phyloP scores from a whole-genome alignment of 2,329 filamentous ascomycete species.

The Penicillium sp. region DNA sequence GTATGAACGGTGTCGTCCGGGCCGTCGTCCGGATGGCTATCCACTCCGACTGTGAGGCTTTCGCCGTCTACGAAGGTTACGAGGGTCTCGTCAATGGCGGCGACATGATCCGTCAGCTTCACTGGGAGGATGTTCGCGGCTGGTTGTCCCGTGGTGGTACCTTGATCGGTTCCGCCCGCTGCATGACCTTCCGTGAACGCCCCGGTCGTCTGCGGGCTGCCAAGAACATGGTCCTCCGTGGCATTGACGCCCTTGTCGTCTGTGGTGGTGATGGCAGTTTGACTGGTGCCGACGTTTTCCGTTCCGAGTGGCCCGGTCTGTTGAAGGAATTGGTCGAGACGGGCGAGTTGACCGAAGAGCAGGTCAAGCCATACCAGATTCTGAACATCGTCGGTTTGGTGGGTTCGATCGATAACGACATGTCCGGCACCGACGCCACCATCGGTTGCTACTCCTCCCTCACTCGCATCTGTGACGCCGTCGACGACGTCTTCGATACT shows the following conservation, averaged over 20 bases:
- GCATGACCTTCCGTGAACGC: conserved; percentile 84
- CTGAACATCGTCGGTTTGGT: conserved; percentile 95
- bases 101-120: conserved; percentile 75
- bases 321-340: conserved; percentile 72
- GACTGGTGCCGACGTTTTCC: conserved; percentile 89
- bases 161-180: conserved; percentile 87
- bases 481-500: conserved; percentile 86
- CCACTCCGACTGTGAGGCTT: conserved; percentile 70
- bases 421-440: conserved; percentile 92
- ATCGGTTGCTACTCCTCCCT: conserved; percentile 95
- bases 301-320: conserved; percentile 81
- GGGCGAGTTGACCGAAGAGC: conserved; percentile 60
- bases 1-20: conserved; percentile 86
- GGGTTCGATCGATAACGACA: conserved; percentile 95
- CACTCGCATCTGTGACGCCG: conserved; percentile 83
- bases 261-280: conserved; percentile 94
- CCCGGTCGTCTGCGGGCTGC: conserved; percentile 73
- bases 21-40: conserved; percentile 88
- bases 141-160: conserved; percentile 92
- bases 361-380: conserved; percentile 68
- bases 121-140: conserved; percentile 88
- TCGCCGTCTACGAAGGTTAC: conserved; percentile 84
- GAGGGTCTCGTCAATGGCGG: conserved; percentile 87
- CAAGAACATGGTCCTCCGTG: conserved; percentile 85
- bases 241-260: conserved; percentile 92